Conservation (phyloP, 345 rosid genomes). For the Bretschneidera sinensis region DNA sequence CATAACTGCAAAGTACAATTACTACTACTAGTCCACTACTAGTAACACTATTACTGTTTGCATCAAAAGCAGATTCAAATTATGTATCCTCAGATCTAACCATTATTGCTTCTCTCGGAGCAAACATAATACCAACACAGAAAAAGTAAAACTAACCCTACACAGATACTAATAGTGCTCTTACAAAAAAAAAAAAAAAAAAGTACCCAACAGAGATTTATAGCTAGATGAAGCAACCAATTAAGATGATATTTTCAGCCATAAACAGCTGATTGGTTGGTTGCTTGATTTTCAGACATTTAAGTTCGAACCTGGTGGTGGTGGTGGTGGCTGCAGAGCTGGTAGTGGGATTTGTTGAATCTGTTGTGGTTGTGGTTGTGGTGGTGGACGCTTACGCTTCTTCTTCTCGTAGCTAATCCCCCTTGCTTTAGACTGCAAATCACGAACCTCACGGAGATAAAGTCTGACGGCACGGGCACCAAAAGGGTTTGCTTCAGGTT, state of each 20-base stretch:
- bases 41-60: slow-evolving; percentile 27
- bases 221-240: no score
- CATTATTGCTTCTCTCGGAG: slow-evolving; percentile 8
- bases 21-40: slow-evolving; percentile 26
- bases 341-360: slow-evolving; percentile 16
- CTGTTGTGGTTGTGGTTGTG: slow-evolving; percentile 29
- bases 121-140: slow-evolving; percentile 9
- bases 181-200: slow-evolving; percentile 2
- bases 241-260: no score
- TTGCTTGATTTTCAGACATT: slow-evolving; percentile 7
- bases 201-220: slow-evolving; percentile 16
- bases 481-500: slow-evolving; percentile 62
- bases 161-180: neutral
- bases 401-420: slow-evolving; percentile 74
- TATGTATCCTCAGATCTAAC: slow-evolving; percentile 21
- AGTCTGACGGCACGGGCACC: slow-evolving; percentile 67
- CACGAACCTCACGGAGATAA: slow-evolving; percentile 62
- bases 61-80: slow-evolving; percentile 31
- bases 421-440: slow-evolving; percentile 63
- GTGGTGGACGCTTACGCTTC: slow-evolving; percentile 58
- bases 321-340: slow-evolving; percentile 21
- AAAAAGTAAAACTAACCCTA: slow-evolving; percentile 19
- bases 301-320: slow-evolving; percentile 38
- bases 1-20: slow-evolving; percentile 25
- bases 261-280: no score